Percentiles rank a stretch among this genome's conserved stretches.
Evolutionary conservation across 306 rosid genomes (phyloP).

Genomic region (Dryas alaskensis): DNA sequence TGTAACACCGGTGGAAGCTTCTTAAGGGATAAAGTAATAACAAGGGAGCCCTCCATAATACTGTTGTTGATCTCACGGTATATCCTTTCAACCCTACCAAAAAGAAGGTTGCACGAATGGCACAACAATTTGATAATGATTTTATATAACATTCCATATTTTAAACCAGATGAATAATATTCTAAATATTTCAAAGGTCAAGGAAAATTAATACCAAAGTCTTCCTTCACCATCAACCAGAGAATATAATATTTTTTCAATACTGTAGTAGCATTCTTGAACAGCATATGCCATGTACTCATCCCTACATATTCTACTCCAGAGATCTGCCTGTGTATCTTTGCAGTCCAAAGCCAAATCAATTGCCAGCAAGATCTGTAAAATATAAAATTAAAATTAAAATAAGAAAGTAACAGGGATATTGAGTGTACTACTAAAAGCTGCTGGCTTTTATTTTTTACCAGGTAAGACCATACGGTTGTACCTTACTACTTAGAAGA

Average conservation of each 20-base stretch:
- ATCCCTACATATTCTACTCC: slow-evolving; percentile 84
- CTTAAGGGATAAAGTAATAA: slow-evolving; percentile 60
- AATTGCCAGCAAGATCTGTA: slow-evolving; percentile 82
- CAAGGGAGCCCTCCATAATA: slow-evolving; percentile 62
- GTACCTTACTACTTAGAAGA: slow-evolving; percentile 95
- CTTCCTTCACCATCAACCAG: slow-evolving; percentile 83
- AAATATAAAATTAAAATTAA: slow-evolving; percentile 5
- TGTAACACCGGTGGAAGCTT: slow-evolving; percentile 72
- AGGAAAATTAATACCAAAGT: slow-evolving; percentile 61
- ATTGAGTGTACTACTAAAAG: slow-evolving; percentile 11
- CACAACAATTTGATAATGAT: background rate
- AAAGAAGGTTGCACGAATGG: slow-evolving; percentile 17
- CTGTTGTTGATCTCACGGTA: slow-evolving; percentile 82
- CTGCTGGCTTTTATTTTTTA: background rate
- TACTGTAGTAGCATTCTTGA: slow-evolving; percentile 73
- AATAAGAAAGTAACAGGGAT: slow-evolving; percentile 12
- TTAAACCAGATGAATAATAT: slow-evolving; percentile 8
- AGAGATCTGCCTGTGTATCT: slow-evolving; percentile 79
- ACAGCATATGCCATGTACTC: slow-evolving; percentile 97
- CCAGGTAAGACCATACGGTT: slow-evolving; percentile 18
- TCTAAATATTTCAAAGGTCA: slow-evolving; percentile 13
- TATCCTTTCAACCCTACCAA: slow-evolving; percentile 78
- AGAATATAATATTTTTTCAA: slow-evolving; percentile 79
- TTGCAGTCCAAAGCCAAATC: slow-evolving; percentile 94
- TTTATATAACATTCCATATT: background rate